These are phyloP conservation scores for Tylopilus felleus DNA, from an alignment of 768 basidiomycete genomes.

Conservation along the genomic window DNA sequence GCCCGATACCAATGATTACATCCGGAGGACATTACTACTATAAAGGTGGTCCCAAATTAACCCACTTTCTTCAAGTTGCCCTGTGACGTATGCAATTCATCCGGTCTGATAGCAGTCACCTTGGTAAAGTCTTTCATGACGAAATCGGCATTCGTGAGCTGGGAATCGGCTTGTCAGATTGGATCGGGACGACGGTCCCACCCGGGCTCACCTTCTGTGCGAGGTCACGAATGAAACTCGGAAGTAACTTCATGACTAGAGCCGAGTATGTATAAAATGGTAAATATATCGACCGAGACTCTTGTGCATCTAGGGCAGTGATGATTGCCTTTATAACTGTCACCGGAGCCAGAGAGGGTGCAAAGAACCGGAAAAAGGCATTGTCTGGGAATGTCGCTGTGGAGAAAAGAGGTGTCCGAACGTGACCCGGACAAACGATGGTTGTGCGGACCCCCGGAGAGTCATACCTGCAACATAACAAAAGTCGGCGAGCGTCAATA, in stretches of 20 bases:
- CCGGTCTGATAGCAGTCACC: constrained; percentile 52
- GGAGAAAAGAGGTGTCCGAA: constrained; percentile 77
- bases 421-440: constrained; percentile 76
- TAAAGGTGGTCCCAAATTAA: constrained; percentile 1
- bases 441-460: constrained; percentile 83
- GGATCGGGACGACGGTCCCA: not conserved
- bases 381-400: constrained; percentile 47
- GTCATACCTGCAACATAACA: constrained; percentile 48
- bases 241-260: constrained; percentile 54
- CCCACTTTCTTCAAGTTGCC: constrained; percentile 13
- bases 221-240: constrained; percentile 73
- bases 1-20: not conserved
- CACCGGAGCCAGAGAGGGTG: constrained; percentile 71
- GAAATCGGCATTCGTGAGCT: constrained; percentile 70
- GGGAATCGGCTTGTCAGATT: constrained; percentile 10
- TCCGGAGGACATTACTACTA: not conserved
- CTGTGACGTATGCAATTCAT: constrained; percentile 39
- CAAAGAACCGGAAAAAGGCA: constrained; percentile 63
- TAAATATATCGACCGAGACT: constrained; percentile 64
- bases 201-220: constrained; percentile 60
- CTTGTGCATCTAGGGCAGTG: constrained; percentile 73
- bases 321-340: constrained; percentile 80
- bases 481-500: not conserved
- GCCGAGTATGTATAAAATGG: constrained; percentile 70
- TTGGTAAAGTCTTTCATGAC: constrained; percentile 70